Evolutionary conservation across 2,329 filamentous ascomycete genomes (phyloP).

Genomic region (Colletotrichum lindemuthianum): DNA sequence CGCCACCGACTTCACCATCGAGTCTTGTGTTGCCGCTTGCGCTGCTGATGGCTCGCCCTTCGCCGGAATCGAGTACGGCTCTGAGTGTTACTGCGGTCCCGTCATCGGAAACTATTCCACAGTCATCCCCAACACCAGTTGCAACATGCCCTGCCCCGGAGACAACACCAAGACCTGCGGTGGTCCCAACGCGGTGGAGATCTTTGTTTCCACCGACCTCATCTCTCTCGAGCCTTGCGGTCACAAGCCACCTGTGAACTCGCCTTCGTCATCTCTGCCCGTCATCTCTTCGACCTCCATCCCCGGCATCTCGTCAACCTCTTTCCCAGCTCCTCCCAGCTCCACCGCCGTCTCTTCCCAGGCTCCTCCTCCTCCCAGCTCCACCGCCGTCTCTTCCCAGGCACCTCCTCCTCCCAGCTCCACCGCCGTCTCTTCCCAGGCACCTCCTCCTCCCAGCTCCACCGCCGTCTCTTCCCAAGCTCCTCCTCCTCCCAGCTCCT

Average conservation of each 20-base stretch:
- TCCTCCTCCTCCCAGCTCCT: constrained; percentile 23
- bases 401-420: constrained; percentile 31
- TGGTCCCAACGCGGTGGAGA: constrained; percentile 52
- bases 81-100: constrained; percentile 60
- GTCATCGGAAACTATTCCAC: constrained; percentile 60
- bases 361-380: constrained; percentile 34
- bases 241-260: constrained; percentile 42
- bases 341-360: constrained; percentile 32
- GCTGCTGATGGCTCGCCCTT: constrained; percentile 55
- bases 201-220: constrained; percentile 60
- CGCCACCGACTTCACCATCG: constrained; percentile 50
- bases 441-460: constrained; percentile 23
- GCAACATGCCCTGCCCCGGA: constrained; percentile 63
- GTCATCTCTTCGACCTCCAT: constrained; percentile 27
- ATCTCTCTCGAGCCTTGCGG: constrained; percentile 62
- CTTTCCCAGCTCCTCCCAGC: constrained; percentile 27
- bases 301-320: constrained; percentile 26
- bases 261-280: constrained; percentile 34
- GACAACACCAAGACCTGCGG: constrained; percentile 55
- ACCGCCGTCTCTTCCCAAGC: constrained; percentile 8
- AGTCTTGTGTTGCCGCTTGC: constrained; percentile 55
- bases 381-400: constrained; percentile 29
- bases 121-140: constrained; percentile 50
- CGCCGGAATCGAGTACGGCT: constrained; percentile 58
- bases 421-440: constrained; percentile 22